Conservation (phyloP, 148 eudicot genomes). For the Salicornia ramosissima region DNA sequence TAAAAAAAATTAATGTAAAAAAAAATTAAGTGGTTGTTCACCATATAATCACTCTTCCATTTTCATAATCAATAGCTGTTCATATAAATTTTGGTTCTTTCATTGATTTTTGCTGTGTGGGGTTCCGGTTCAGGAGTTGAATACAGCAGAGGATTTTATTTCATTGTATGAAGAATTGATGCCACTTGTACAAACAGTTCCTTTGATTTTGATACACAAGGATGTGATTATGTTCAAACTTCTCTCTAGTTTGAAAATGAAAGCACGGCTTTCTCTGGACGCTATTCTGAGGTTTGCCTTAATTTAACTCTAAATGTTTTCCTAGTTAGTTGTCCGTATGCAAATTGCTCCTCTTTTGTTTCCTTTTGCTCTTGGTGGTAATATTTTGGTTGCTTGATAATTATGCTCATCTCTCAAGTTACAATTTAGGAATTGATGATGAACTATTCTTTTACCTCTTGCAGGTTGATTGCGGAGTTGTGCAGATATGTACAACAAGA, state of each 20-base stretch:
- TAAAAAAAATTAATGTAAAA: not conserved
- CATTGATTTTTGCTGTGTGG: not conserved
- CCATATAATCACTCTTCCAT: not conserved
- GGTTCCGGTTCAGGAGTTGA: slow-evolving; percentile 58
- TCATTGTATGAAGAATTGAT: slow-evolving; percentile 71
- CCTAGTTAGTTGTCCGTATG: not conserved
- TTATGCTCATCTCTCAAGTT: not conserved
- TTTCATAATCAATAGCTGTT: not conserved
- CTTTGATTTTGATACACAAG: slow-evolving; percentile 73
- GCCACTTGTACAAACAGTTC: slow-evolving; percentile 80
- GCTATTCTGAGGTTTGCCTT: slow-evolving; percentile 67
- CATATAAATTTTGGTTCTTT: not conserved
- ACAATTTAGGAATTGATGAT: not conserved
- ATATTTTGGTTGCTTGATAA: not conserved
- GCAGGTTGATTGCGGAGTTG: slow-evolving; percentile 79
- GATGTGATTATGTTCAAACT: slow-evolving; percentile 57
- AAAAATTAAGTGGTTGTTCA: too few species aligned
- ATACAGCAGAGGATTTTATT: slow-evolving; percentile 90
- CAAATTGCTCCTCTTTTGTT: not conserved
- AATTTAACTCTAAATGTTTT: not conserved
- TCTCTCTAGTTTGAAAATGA: slow-evolving; percentile 57
- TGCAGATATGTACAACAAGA: slow-evolving; percentile 83
- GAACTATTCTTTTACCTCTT: slow-evolving; percentile 18
- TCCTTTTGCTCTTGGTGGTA: not conserved
- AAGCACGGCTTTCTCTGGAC: slow-evolving; percentile 71